A percentile compares a stretch with the other conserved stretches of the same genome.
Conservation (phyloP, 495 filamentous ascomycete species). For the Aspergillus bridgeri region DNA sequence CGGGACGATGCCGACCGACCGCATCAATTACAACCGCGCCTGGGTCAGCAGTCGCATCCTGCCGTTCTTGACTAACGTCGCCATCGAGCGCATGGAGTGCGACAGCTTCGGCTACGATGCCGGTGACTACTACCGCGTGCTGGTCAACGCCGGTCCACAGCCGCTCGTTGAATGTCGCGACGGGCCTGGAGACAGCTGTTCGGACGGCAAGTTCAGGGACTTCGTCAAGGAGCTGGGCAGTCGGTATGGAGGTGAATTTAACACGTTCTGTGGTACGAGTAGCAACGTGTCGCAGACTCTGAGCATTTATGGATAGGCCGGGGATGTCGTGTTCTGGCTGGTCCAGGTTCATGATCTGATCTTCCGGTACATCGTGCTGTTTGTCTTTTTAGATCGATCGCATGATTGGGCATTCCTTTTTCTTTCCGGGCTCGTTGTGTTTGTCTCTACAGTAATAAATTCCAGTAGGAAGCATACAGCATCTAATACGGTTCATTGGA, state of each 20-base stretch:
- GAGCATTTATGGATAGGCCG: slow-evolving; percentile 1
- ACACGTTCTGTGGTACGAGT: slow-evolving; percentile 11
- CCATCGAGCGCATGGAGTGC: slow-evolving; percentile 19
- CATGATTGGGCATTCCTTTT: too few relatives aligned
- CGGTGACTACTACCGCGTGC: slow-evolving; percentile 20
- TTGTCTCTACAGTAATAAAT: too few relatives aligned
- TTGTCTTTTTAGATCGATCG: too few relatives aligned
- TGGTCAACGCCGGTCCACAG: slow-evolving; percentile 22
- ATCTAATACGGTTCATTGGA: too few relatives aligned
- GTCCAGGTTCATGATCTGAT: background rate
- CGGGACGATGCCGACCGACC: slow-evolving; percentile 16
- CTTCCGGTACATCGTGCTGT: background rate
- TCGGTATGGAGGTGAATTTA: slow-evolving; percentile 15
- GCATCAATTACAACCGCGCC: slow-evolving; percentile 19
- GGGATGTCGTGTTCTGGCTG: background rate
- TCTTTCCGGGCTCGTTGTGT: too few relatives aligned
- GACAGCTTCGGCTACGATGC: slow-evolving; percentile 14
- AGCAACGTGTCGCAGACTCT: background rate
- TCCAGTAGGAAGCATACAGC: too few relatives aligned
- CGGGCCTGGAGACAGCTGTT: slow-evolving; percentile 23
- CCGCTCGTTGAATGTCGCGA: slow-evolving; percentile 21
- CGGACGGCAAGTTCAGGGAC: slow-evolving; percentile 7
- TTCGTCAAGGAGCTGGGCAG: slow-evolving; percentile 11
- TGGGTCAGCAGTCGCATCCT: slow-evolving; percentile 21
- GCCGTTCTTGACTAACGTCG: slow-evolving; percentile 19